Percentiles rank a stretch among this genome's conserved stretches.
phyloP scores from a whole-genome alignment of 2,329 filamentous ascomycete genomes.

The Conoideocrella luteorostrata region DNA sequence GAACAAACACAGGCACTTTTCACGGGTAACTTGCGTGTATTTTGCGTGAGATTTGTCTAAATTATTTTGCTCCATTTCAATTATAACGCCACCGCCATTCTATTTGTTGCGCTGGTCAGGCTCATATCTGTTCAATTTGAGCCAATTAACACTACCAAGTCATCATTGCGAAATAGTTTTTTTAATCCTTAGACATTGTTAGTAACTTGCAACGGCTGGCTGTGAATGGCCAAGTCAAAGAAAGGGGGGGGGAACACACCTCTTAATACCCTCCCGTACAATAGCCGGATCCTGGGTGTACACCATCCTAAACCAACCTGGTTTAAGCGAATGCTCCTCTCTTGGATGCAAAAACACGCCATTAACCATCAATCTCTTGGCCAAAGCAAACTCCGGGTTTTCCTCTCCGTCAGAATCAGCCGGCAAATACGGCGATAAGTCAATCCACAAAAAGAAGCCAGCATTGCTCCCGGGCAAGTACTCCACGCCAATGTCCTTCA shows the following conservation, averaged over 20 bases:
- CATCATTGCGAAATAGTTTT: constrained; percentile 6
- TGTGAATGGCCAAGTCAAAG: not conserved
- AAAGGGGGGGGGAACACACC: constrained; percentile 17
- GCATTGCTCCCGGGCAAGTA: constrained; percentile 44
- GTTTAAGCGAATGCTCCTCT: constrained; percentile 36
- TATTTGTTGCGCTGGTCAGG: no score
- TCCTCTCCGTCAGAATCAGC: constrained; percentile 19
- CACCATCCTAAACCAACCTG: constrained; percentile 49
- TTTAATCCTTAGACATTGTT: constrained; percentile 7
- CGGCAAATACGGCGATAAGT: constrained; percentile 39
- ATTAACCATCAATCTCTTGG: constrained; percentile 33
- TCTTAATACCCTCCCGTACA: constrained; percentile 30
- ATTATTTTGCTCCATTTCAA: no score
- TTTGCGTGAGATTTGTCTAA: no score
- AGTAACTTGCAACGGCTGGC: no score
- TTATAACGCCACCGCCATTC: no score
- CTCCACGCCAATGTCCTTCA: constrained; percentile 34
- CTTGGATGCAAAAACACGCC: constrained; percentile 46
- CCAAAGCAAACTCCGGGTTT: constrained; percentile 37
- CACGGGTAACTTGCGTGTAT: no score
- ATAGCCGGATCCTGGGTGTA: constrained; percentile 35
- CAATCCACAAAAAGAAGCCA: constrained; percentile 50
- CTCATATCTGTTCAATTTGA: no score
- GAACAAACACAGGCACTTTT: no score
- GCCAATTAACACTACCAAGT: no score